These are phyloP conservation scores for Penicillium occitanis DNA, from an alignment of 2,329 filamentous ascomycete species.

Conservation along the genomic window DNA sequence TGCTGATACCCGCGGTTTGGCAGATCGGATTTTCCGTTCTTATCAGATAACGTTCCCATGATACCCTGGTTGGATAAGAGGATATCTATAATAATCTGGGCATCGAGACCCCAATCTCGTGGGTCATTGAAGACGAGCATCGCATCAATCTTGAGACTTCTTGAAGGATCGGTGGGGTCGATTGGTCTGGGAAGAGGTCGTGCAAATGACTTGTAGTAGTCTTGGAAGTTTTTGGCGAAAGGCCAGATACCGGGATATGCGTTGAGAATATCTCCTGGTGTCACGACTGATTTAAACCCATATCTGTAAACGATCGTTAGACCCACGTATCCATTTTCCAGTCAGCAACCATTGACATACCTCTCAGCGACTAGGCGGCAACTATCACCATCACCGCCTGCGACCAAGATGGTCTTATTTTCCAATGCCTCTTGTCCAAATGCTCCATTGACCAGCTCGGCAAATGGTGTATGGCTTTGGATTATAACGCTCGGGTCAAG, in stretches of 20 bases:
- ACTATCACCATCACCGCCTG: slow-evolving; percentile 65
- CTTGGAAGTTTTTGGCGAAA: slow-evolving; percentile 67
- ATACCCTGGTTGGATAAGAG: slow-evolving; percentile 76
- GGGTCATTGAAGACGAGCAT: slow-evolving; percentile 95
- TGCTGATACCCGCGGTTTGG: slow-evolving; percentile 77
- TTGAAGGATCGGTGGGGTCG: slow-evolving; percentile 43
- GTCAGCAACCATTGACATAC: slow-evolving; percentile 36
- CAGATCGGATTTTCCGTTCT: slow-evolving; percentile 65
- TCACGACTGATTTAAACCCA: slow-evolving; percentile 79
- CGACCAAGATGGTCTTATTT: slow-evolving; percentile 70
- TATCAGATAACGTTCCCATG: slow-evolving; percentile 73
- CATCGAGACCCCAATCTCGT: slow-evolving; percentile 90
- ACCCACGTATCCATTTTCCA: background rate
- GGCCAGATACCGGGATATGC: slow-evolving; percentile 78
- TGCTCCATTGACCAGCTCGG: slow-evolving; percentile 64
- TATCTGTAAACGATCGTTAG: slow-evolving; percentile 48
- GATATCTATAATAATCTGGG: slow-evolving; percentile 79
- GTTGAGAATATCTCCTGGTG: slow-evolving; percentile 76
- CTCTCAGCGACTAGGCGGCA: slow-evolving; percentile 72
- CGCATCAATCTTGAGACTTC: slow-evolving; percentile 75
- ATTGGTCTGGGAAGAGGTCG: slow-evolving; percentile 37
- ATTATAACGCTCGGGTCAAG: slow-evolving; percentile 72
- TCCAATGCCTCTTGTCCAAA: slow-evolving; percentile 54
- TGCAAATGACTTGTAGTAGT: slow-evolving; percentile 58
- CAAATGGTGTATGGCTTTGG: slow-evolving; percentile 88